phyloP scores from a whole-genome alignment of 768 basidiomycete species.

The Amanita exitialis region DNA sequence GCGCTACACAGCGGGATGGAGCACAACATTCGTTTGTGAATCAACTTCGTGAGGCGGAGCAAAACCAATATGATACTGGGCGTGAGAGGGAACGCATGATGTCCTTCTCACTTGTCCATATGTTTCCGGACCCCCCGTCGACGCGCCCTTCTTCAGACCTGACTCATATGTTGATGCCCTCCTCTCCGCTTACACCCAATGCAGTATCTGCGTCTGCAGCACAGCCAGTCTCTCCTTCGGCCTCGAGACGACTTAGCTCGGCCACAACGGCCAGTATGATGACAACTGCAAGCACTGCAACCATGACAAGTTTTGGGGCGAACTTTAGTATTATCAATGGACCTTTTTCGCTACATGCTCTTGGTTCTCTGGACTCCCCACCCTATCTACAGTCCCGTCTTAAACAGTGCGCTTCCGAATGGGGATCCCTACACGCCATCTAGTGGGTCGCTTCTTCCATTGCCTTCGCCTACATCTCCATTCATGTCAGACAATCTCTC shows the following conservation, averaged over 20 bases:
- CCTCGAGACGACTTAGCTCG: neutral
- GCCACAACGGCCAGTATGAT: neutral
- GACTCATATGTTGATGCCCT: neutral
- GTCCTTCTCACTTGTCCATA: constrained; percentile 5
- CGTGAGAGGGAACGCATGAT: neutral
- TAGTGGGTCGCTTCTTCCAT: neutral
- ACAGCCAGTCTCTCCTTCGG: neutral
- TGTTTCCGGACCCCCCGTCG: constrained; percentile 4
- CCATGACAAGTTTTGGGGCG: neutral
- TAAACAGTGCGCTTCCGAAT: neutral
- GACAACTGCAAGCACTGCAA: neutral
- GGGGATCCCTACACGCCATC: neutral
- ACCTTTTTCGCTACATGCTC: neutral
- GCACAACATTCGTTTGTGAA: neutral
- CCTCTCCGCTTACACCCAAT: neutral
- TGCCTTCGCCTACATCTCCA: neutral
- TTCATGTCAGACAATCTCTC: neutral
- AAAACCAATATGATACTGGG: neutral
- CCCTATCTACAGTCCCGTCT: neutral
- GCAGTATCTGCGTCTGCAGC: neutral
- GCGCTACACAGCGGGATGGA: neutral
- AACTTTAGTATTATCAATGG: neutral
- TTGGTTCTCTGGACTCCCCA: neutral
- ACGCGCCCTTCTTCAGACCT: neutral
- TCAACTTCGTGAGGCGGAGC: neutral